Evolutionary conservation across 108 stramenopile genomes (phyloP).

Genomic region (Pseudonitzschia multistriata): DNA sequence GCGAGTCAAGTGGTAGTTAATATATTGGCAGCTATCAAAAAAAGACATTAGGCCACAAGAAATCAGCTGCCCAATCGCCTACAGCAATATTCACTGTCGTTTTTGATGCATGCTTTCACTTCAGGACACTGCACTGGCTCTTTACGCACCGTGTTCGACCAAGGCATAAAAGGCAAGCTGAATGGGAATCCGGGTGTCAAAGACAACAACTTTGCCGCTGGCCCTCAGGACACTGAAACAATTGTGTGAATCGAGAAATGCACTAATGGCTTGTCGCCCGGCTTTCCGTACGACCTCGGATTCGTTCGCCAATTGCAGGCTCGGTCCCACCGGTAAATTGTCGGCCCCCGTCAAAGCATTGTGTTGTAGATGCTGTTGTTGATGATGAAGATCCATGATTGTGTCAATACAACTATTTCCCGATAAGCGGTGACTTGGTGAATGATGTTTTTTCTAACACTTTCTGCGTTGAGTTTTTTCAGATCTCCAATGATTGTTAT

Average conservation of each 20-base stretch:
- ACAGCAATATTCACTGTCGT: no score
- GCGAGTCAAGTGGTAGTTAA: no score
- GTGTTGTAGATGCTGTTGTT: not conserved
- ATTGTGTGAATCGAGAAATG: conserved; percentile 73
- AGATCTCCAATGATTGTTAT: not conserved
- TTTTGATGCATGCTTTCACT: no score
- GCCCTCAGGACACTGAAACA: conserved; percentile 74
- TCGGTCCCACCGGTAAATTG: conserved; percentile 28
- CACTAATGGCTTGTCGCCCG: conserved; percentile 72
- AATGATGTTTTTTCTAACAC: not conserved
- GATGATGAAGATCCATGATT: conserved; percentile 1
- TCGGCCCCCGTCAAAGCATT: conserved; percentile 23
- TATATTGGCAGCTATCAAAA: no score
- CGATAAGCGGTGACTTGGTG: not conserved
- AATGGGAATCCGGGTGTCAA: conserved; percentile 95
- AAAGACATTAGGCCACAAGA: no score
- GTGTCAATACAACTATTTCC: not conserved
- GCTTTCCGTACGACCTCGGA: conserved; percentile 75
- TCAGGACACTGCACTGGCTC: no score
- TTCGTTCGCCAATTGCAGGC: conserved; percentile 46
- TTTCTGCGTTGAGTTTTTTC: not conserved
- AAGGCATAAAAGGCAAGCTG: conserved; percentile 98
- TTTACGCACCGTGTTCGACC: conserved; percentile 91
- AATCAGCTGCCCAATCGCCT: not conserved
- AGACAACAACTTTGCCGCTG: conserved; percentile 94